Percentiles rank a stretch among this genome's conserved stretches.
These are phyloP conservation scores for Alternaria tenuissima DNA, from an alignment of 2,329 filamentous ascomycete genomes.

Conservation along the genomic window DNA sequence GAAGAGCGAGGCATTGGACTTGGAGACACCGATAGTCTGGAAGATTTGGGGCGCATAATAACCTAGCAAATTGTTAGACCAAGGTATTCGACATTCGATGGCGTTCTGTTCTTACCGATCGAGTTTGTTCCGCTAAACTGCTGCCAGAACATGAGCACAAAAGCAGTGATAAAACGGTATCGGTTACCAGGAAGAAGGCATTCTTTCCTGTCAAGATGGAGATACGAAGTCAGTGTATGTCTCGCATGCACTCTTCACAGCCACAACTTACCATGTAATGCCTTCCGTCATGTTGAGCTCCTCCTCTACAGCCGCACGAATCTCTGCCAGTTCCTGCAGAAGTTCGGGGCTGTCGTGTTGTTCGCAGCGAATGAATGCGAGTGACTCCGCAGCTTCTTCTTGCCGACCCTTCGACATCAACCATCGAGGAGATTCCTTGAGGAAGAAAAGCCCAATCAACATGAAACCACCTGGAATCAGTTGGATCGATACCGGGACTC, in stretches of 20 bases:
- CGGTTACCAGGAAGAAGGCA: constrained; percentile 67
- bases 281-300: constrained; percentile 71
- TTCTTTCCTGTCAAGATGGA: constrained; percentile 24
- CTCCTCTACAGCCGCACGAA: constrained; percentile 70
- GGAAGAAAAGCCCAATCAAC: constrained; percentile 53
- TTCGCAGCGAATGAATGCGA: constrained; percentile 15
- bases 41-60: constrained; percentile 80
- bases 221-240: too few relatives aligned
- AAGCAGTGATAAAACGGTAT: constrained; percentile 71
- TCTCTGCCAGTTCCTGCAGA: constrained; percentile 69
- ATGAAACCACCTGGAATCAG: constrained; percentile 72
- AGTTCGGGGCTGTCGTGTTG: constrained; percentile 48
- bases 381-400: constrained; percentile 68
- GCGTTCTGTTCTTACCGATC: constrained; percentile 48
- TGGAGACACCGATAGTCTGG: constrained; percentile 68
- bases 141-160: constrained; percentile 80
- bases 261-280: constrained; percentile 17
- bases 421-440: constrained; percentile 57
- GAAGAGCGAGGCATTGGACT: constrained; percentile 33
- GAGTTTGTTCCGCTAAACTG: constrained; percentile 81
- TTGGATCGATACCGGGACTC: constrained; percentile 67
- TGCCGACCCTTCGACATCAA: constrained; percentile 53
- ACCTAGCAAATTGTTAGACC: constrained; percentile 43
- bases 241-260: too few relatives aligned
- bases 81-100: background rate